Evolutionary conservation across 192 early-diverging fungal species (phyloP), one percentile per base, ranked within the genome.

Genomic region (Coemansia erecta): DNA sequence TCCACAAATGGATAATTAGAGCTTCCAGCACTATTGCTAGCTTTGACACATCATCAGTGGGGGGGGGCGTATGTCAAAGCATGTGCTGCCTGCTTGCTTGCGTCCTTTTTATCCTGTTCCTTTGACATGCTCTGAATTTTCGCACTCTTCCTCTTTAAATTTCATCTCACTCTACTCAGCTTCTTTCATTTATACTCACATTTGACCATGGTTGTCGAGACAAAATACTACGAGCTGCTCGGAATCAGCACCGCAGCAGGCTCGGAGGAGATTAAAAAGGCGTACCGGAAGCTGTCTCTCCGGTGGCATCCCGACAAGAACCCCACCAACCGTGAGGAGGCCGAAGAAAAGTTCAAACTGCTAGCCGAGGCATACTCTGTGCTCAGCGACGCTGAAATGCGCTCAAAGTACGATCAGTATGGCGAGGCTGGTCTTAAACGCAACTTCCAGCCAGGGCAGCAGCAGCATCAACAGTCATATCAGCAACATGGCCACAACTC

Each of bases 241-340:
- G 88, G 84, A 11, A 72, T 92, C 9, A 56, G 69, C 47, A 64
- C 79, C 46, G 61, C 72, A 26, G 90, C 89, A 4, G 63, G 80
- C 22, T 81, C 84, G 10, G 84, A 83, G 33, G 87, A 93, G 48
- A 74, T 93, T 50, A 91, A 88, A 64, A 85, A 85, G 62, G 84
- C 88, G 7, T 92, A 88, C 58, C 75, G 85, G 42, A 87, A 85
- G 59, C 76, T 83, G n/a, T 85, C 90, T 8, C 73, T 86, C 53
- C 89, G 82, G 60, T 87, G 84, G 70, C 90, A 90, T 53, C 89
- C 90, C 0, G 88, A 88, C 77, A 86, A 86, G 51, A 81, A 83
- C 51, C 67, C 66, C 48, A 56, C 56, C 37, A 66, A 70, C 56
- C 75, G 66, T 45, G 61, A 66, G 11, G 65, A 45, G 13, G 82